Evolutionary conservation across 2,329 filamentous ascomycete genomes (phyloP), one percentile per base, ranked within the genome.

Genomic region (Chaetomium strumarium): DNA sequence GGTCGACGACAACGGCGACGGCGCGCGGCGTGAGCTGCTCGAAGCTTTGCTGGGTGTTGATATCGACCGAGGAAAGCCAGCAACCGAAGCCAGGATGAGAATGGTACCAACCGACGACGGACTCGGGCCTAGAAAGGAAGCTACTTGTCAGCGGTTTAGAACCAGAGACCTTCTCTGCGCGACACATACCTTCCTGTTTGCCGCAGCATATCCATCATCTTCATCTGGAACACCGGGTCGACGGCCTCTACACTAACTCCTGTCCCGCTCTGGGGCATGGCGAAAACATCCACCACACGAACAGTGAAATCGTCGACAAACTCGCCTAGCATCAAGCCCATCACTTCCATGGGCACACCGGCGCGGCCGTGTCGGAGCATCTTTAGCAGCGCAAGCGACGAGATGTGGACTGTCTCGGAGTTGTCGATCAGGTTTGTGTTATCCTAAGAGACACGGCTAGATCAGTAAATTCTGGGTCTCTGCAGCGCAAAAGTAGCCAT

Each of bases 191-290:
- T 82, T 74, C 93, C 93, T 53, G 93, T 99, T 78, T 99, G 93
- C 66, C 88, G 81, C 69, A 99, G 77, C 93, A 99, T 97, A 70
- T 99, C 93, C 93, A 99, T 99, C 93, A 99, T 99, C 80, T 96
- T 99, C 66, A 90, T 96, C 76, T 99, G 93, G 72, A 99, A 99
- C 33, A 99, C 93, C 10, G 91, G 90, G 69, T 99, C 93, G 58
- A 99, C 93, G 47, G 93, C 95, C 73, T 99, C 93, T 65, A 99
- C 93, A 72, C 90, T 96, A 63, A 99, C 93, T 62, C 93, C 93
- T 1, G 93, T 99, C 73, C 93, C 93, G 63, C 91, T 96, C 70
- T 99, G 93, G 17, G 93, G 93, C 93, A 99, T 99, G 55, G 93
- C 93, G 72, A 99, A 99, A 29, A 99, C 93, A 72, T 99, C 93